These are phyloP conservation scores for Lumnitzera racemosa DNA, from an alignment of 345 rosid species.

Conservation along the genomic window DNA sequence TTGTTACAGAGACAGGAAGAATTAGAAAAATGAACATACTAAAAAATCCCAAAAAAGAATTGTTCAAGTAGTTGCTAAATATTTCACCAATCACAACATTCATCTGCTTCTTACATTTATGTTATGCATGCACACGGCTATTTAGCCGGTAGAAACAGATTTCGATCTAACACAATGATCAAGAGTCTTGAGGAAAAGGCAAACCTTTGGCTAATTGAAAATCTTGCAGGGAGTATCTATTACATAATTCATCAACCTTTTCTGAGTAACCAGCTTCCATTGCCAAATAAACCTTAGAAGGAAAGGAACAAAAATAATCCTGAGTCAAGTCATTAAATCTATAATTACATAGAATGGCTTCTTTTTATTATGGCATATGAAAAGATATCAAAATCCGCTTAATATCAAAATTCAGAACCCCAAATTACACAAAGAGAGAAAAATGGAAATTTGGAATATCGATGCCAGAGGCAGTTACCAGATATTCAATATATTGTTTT, in stretches of 20 bases:
- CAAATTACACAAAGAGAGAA: not conserved
- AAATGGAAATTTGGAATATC: not conserved
- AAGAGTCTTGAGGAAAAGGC: not conserved
- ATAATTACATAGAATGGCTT: not conserved
- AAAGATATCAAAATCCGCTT: too few relatives aligned
- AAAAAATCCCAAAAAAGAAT: too few relatives aligned
- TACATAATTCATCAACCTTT: slow-evolving; percentile 88
- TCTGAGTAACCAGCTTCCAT: slow-evolving; percentile 96
- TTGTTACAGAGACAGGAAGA: too few relatives aligned
- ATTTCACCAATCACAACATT: too few relatives aligned
- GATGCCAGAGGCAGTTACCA: slow-evolving; percentile 35
- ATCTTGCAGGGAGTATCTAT: slow-evolving; percentile 69
- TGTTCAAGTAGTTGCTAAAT: too few relatives aligned
- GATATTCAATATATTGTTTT: slow-evolving; percentile 58
- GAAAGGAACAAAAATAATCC: not conserved
- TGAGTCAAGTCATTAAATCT: not conserved
- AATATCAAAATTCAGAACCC: too few relatives aligned
- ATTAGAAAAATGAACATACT: too few relatives aligned
- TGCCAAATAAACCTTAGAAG: slow-evolving; percentile 78
- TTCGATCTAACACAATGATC: too few relatives aligned
- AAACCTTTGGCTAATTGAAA: slow-evolving; percentile 54
- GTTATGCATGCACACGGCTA: too few relatives aligned
- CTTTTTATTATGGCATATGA: not conserved
- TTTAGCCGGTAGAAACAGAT: too few relatives aligned
- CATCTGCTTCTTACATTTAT: too few relatives aligned